Evolutionary conservation across 2,329 filamentous ascomycete species (phyloP).

Genomic region (Epichloe glyceriae): DNA sequence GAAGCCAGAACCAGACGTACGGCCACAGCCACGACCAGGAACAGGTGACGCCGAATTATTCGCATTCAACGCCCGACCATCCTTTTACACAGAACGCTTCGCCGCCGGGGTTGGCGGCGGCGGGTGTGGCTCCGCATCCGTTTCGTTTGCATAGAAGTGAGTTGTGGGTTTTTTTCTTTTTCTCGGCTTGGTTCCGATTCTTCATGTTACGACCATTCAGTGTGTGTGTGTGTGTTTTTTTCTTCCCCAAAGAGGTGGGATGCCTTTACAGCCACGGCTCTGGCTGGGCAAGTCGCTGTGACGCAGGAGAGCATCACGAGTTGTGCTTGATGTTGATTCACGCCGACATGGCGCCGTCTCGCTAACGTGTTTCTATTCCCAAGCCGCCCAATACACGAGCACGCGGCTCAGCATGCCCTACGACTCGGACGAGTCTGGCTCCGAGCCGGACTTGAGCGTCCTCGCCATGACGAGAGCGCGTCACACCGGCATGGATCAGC

Average conservation of each 20-base stretch:
- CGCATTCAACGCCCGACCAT: conserved; percentile 10
- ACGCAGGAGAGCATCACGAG: too few species aligned
- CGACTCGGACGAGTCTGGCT: conserved; percentile 23
- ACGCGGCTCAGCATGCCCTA: conserved; percentile 25
- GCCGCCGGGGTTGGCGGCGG: conserved; percentile 7
- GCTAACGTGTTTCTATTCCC: conserved; percentile 6
- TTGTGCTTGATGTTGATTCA: too few species aligned
- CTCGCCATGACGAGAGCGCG: conserved; percentile 21
- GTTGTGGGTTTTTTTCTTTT: conserved; percentile 7
- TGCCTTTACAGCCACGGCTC: too few species aligned
- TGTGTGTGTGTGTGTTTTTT: neutral
- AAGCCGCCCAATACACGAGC: conserved; percentile 17
- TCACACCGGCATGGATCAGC: conserved; percentile 12
- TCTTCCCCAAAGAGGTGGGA: too few species aligned
- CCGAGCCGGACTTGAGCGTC: conserved; percentile 25
- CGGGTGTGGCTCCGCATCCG: conserved; percentile 21
- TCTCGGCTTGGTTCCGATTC: neutral
- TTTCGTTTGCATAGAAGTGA: conserved; percentile 25
- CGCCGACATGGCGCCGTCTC: neutral
- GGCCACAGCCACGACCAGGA: conserved; percentile 2
- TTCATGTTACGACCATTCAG: neutral
- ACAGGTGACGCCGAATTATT: conserved; percentile 6
- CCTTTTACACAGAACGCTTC: conserved; percentile 6
- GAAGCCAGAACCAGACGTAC: conserved; percentile 5
- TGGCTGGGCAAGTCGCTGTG: too few species aligned